phyloP scores from a whole-genome alignment of 2,329 filamentous ascomycete species.

The Colletotrichum sp. region DNA sequence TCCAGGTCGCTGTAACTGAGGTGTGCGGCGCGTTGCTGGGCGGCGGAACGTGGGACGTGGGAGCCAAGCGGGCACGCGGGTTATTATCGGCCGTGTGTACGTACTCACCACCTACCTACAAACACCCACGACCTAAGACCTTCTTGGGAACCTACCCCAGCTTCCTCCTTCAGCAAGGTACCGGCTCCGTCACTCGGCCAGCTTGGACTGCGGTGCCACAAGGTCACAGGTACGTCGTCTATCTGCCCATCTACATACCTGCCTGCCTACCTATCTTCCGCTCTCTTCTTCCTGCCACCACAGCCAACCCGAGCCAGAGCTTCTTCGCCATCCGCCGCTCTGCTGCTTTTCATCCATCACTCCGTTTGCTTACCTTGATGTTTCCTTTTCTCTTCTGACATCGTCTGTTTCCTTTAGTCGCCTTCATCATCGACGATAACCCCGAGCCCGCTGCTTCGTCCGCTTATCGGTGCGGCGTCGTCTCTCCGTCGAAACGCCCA shows the following conservation, averaged over 20 bases:
- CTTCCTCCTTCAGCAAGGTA: background rate
- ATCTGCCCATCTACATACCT: background rate
- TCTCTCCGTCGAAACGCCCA: background rate
- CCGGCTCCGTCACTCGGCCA: background rate
- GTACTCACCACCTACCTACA: background rate
- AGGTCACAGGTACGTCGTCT: background rate
- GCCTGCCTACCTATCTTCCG: background rate
- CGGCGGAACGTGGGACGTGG: background rate
- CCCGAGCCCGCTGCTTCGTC: background rate
- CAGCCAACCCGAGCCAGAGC: conserved; percentile 8
- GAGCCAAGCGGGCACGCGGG: background rate
- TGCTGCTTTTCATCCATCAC: background rate
- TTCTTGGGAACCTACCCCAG: background rate
- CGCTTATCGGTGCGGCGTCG: background rate
- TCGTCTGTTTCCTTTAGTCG: background rate
- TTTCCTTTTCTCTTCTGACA: background rate
- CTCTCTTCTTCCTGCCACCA: background rate
- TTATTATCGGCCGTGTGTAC: conserved; percentile 13
- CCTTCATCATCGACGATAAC: background rate
- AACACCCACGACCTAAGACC: background rate
- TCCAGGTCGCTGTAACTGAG: background rate
- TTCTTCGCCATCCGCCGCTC: background rate
- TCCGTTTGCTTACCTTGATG: background rate
- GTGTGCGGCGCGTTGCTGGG: conserved; percentile 2
- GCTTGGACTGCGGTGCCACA: background rate